Conservation (phyloP, 306 rosid species). For the Prunus padus region DNA sequence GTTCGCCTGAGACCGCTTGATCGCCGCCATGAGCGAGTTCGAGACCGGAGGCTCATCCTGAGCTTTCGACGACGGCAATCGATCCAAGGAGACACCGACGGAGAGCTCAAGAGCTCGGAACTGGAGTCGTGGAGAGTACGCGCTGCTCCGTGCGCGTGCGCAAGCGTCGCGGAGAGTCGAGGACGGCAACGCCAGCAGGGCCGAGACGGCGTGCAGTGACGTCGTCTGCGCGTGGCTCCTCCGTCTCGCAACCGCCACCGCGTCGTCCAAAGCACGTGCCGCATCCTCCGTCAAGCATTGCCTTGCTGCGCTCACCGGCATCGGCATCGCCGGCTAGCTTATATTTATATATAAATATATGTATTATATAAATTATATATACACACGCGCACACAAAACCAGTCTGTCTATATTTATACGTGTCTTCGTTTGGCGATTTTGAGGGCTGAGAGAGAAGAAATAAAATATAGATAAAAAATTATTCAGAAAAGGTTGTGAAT, state of each 20-base stretch:
- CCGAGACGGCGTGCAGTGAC: slow-evolving; percentile 84
- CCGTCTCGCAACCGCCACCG: slow-evolving; percentile 78
- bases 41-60: slow-evolving; percentile 77
- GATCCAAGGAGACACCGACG: slow-evolving; percentile 86
- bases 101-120: slow-evolving; percentile 84
- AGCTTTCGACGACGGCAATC: slow-evolving; percentile 55
- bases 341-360: too few relatives aligned
- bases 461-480: background rate
- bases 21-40: slow-evolving; percentile 94
- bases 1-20: slow-evolving; percentile 89
- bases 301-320: slow-evolving; percentile 94
- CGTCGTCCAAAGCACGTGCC: slow-evolving; percentile 77
- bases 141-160: slow-evolving; percentile 64
- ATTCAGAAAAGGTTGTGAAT: background rate
- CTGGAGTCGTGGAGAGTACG: slow-evolving; percentile 73
- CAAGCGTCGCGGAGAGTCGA: slow-evolving; percentile 78
- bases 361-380: background rate
- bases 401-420: background rate
- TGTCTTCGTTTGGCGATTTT: slow-evolving; percentile 22
- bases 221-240: slow-evolving; percentile 86
- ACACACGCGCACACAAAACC: background rate
- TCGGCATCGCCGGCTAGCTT: slow-evolving; percentile 98
- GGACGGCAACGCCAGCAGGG: slow-evolving; percentile 62
- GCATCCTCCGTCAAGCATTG: slow-evolving; percentile 93
- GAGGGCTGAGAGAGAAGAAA: background rate